Percentiles rank a stretch among this genome's conserved stretches.
These are phyloP conservation scores for Thyridium curvatum DNA, from an alignment of 2,329 filamentous ascomycete genomes.

Conservation along the genomic window DNA sequence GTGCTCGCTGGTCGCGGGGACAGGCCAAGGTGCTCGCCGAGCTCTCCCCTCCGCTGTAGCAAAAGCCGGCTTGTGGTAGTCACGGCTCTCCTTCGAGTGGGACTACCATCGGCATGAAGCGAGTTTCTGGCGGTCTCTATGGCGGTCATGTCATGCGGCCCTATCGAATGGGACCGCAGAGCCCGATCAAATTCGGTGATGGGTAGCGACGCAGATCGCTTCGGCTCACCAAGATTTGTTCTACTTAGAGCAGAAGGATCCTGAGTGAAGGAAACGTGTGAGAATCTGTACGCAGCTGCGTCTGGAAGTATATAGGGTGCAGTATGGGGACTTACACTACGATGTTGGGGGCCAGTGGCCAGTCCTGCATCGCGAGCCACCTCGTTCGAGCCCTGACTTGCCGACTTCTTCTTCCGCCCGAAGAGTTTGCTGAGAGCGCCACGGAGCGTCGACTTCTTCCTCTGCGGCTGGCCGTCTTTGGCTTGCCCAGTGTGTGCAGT, in stretches of 20 bases:
- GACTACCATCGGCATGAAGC: slow-evolving; percentile 35
- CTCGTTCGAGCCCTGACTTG: slow-evolving; percentile 20
- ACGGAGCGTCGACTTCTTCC: slow-evolving; percentile 53
- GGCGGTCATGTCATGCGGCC: slow-evolving; percentile 45
- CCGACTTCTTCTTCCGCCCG: slow-evolving; percentile 47
- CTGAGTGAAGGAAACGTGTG: slow-evolving; percentile 18
- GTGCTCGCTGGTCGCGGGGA: slow-evolving; percentile 57
- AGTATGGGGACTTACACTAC: slow-evolving; percentile 36
- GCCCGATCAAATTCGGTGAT: slow-evolving; percentile 56
- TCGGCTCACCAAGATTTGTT: slow-evolving; percentile 30
- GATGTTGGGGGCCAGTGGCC: slow-evolving; percentile 30
- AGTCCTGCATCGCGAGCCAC: slow-evolving; percentile 17
- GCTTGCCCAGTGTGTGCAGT: slow-evolving; percentile 24
- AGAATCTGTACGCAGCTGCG: not conserved
- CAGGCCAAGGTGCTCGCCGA: slow-evolving; percentile 41
- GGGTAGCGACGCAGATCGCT: slow-evolving; percentile 53
- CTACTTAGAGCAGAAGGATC: slow-evolving; percentile 30
- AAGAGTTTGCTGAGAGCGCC: slow-evolving; percentile 52
- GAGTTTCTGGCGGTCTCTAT: slow-evolving; percentile 50
- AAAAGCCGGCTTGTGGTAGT: slow-evolving; percentile 33
- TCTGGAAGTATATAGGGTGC: not conserved
- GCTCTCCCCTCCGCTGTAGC: slow-evolving; percentile 26
- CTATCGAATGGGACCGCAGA: slow-evolving; percentile 54
- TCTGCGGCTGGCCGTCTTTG: slow-evolving; percentile 29
- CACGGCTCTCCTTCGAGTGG: slow-evolving; percentile 29